Base-by-base conservation (phyloP, 371 early-diverging fungal genomes). In the Apophysomyces trapeziformis region DNA sequence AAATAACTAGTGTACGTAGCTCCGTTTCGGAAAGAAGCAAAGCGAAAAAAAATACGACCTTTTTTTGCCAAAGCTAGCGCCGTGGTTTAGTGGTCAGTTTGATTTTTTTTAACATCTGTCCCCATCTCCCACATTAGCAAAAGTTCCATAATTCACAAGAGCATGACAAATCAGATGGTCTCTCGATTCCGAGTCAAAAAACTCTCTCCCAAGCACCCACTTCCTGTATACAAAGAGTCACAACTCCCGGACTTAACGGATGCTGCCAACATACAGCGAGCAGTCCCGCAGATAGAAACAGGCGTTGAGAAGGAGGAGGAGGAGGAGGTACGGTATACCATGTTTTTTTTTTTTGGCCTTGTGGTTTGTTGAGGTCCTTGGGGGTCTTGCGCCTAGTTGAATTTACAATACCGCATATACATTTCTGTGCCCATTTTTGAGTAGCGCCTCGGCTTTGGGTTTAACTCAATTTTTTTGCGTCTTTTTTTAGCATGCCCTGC, bases 231-330 rank as follows among this genome's bases (percentile, higher is more conserved):
- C 68, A 87, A 85, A 68, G 83, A 75, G 66, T 70, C 76, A 35
- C 84, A 92, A 56, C 79, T 86, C 21, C 83, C 79, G 46, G 90
- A 90, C 70, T 64, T 89, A 45, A 78, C 86, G 61, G 79, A 79
- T 39, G 60, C 73, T 38, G 90, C 87, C 41, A 86, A 81, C 70
- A 71, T 89, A 39, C 89, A 86, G 57, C 79, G 90, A 9, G 74
- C 90, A 21, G 82, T 89, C 5, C 83, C 85, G 43, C 79, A 83
- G 58, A 89, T 94, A 65, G 90, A 90, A 38, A 95, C 95, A 4
- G 96, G 96, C 63, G 96, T 95, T 18, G 96, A 95, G 63, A 95
- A 95, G 74, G 96, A 94, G 57, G 96, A 95, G 72, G 96, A 95
- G 67, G 91, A 92, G 76, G 93, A 90, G 75, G 78, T 83, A 79